phyloP scores from a whole-genome alignment of 1,139 yeast genomes.

The Groenewaldozyma sp. region DNA sequence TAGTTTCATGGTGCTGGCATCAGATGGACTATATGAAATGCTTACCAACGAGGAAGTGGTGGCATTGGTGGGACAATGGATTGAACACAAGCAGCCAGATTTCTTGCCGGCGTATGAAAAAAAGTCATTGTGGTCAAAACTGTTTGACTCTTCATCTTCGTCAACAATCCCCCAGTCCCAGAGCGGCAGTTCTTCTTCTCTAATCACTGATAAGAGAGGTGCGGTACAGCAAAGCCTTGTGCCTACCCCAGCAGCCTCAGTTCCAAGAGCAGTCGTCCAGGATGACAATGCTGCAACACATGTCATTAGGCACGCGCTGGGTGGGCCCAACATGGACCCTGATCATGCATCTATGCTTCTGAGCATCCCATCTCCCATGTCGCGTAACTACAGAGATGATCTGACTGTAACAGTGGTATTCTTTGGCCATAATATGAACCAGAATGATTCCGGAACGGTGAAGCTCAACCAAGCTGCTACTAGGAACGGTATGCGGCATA shows the following conservation, averaged over 20 bases:
- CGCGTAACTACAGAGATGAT: slow-evolving; percentile 90
- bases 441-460: slow-evolving; percentile 23
- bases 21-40: slow-evolving; percentile 92
- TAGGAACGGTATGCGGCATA: slow-evolving; percentile 12
- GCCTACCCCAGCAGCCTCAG: background rate
- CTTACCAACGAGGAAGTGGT: slow-evolving; percentile 88
- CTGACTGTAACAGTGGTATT: slow-evolving; percentile 92
- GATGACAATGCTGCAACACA: slow-evolving; percentile 91
- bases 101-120: background rate
- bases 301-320: slow-evolving; percentile 83
- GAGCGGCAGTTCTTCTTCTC: slow-evolving; percentile 7
- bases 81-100: slow-evolving; percentile 64
- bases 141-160: too few species aligned
- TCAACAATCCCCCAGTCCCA: too few species aligned
- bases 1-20: slow-evolving; percentile 85
- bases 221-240: background rate
- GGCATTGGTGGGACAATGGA: slow-evolving; percentile 89
- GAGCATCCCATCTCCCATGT: slow-evolving; percentile 87
- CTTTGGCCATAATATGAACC: slow-evolving; percentile 46
- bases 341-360: slow-evolving; percentile 84
- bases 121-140: background rate
- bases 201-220: background rate
- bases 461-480: slow-evolving; percentile 27
- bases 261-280: slow-evolving; percentile 34
- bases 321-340: slow-evolving; percentile 61